Conservation (phyloP, 23 red algal species). For the Porphyridium purpureum region DNA sequence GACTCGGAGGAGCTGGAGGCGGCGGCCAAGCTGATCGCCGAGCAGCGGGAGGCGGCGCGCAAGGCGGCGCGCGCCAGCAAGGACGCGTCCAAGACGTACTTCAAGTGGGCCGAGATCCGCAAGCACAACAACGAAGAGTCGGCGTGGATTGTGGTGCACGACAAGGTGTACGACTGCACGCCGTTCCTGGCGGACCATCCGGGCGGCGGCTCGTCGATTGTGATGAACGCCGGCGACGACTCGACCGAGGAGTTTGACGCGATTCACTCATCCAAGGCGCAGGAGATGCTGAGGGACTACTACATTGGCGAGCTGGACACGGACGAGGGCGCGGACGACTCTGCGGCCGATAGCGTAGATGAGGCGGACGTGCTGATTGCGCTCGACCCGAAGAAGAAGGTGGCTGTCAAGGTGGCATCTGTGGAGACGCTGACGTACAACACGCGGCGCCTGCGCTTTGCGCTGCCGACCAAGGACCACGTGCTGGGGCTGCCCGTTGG, state of each 20-base stretch:
- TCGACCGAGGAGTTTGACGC: constrained; percentile 81
- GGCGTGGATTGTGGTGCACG: constrained; percentile 83
- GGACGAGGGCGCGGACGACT: neutral
- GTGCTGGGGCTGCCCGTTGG: constrained; percentile 59
- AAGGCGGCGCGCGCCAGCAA: constrained; percentile 8
- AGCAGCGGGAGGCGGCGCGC: neutral
- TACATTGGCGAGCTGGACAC: constrained; percentile 69
- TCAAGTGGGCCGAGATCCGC: constrained; percentile 37
- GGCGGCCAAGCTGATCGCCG: neutral
- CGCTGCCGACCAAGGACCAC: constrained; percentile 33
- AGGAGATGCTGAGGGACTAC: constrained; percentile 58
- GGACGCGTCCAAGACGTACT: constrained; percentile 26
- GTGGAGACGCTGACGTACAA: constrained; percentile 47
- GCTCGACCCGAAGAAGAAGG: constrained; percentile 59
- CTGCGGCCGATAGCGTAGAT: neutral
- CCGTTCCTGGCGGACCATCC: constrained; percentile 92
- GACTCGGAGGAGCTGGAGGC: constrained; percentile 9
- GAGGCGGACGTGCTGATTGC: constrained; percentile 4
- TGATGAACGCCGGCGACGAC: constrained; percentile 80
- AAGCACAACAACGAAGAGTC: constrained; percentile 58
- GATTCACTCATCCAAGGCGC: constrained; percentile 64
- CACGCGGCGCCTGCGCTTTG: constrained; percentile 71
- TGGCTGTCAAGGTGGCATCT: constrained; percentile 45
- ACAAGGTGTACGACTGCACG: constrained; percentile 81
- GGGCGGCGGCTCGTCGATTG: constrained; percentile 64